Conservation (phyloP, 164 flowering plant species). For the Saururus chinensis region DNA sequence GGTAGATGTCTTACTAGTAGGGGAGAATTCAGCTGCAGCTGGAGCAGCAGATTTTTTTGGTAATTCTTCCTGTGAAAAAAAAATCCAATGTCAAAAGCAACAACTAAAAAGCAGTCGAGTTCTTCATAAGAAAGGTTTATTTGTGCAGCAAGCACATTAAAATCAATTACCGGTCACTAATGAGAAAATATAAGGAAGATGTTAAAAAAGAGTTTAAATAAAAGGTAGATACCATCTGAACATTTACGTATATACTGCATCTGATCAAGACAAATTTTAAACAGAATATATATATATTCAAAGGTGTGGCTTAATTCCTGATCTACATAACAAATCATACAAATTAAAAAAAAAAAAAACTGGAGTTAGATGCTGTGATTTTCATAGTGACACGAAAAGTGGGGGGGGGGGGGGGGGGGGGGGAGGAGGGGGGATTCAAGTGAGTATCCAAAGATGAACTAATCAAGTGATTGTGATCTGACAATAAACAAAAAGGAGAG, state of each 20-base stretch:
- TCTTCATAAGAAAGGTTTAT: neutral
- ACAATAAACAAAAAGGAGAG: too few species aligned
- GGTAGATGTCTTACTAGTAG: conserved; percentile 25
- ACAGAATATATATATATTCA: neutral
- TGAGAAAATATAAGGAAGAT: neutral
- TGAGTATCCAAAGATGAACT: too few species aligned
- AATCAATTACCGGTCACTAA: neutral
- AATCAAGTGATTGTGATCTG: too few species aligned
- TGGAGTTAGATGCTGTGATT: too few species aligned
- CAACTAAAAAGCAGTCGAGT: neutral
- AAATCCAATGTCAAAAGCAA: neutral
- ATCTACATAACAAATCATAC: neutral
- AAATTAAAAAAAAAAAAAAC: neutral
- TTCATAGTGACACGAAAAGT: too few species aligned
- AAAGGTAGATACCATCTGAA: too few species aligned
- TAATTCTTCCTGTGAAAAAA: conserved; percentile 24
- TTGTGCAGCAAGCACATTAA: neutral
- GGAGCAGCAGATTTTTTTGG: conserved; percentile 12
- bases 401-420: too few species aligned
- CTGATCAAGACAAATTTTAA: neutral
- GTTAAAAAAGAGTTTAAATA: too few species aligned
- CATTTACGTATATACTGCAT: too few species aligned
- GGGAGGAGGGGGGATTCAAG: too few species aligned
- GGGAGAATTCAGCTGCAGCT: conserved; percentile 21
- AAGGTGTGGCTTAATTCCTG: neutral